A percentile compares a stretch with the other conserved stretches of the same genome.
Evolutionary conservation across 495 filamentous ascomycete genomes (phyloP).

Genomic region (Penicillium alfredii): DNA sequence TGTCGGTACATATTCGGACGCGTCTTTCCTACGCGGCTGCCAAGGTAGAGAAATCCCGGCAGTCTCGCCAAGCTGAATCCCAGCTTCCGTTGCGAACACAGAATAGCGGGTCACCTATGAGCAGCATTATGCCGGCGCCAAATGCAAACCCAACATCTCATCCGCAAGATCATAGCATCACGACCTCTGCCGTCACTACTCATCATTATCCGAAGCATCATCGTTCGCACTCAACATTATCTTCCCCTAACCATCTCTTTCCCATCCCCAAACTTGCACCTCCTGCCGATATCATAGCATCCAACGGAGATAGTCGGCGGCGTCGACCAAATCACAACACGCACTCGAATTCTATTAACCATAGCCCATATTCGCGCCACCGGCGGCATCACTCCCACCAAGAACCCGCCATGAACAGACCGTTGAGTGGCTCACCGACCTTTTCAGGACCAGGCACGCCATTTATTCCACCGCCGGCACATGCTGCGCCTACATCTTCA

Average conservation of each 20-base stretch:
- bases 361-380: constrained; percentile 26
- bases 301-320: constrained; percentile 21
- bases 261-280: constrained; percentile 47
- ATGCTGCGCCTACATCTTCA: constrained; percentile 16
- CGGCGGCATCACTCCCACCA: constrained; percentile 36
- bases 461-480: constrained; percentile 29
- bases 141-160: constrained; percentile 9
- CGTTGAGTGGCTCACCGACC: constrained; percentile 16
- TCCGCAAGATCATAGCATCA: constrained; percentile 1
- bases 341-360: constrained; percentile 13
- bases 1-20: constrained; percentile 70
- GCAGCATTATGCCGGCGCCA: constrained; percentile 5
- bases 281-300: constrained; percentile 48
- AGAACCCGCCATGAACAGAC: constrained; percentile 17
- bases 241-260: constrained; percentile 15
- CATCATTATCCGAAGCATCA: constrained; percentile 12
- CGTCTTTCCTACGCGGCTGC: constrained; percentile 84
- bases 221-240: constrained; percentile 18
- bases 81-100: constrained; percentile 64
- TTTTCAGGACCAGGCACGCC: constrained; percentile 28
- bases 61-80: constrained; percentile 57
- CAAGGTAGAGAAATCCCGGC: constrained; percentile 83
- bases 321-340: constrained; percentile 40
- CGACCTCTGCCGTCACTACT: constrained; percentile 7
- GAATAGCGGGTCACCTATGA: constrained; percentile 29